Evolutionary conservation across 1,139 yeast species (phyloP).

Genomic region (Pneumocystis canis): DNA sequence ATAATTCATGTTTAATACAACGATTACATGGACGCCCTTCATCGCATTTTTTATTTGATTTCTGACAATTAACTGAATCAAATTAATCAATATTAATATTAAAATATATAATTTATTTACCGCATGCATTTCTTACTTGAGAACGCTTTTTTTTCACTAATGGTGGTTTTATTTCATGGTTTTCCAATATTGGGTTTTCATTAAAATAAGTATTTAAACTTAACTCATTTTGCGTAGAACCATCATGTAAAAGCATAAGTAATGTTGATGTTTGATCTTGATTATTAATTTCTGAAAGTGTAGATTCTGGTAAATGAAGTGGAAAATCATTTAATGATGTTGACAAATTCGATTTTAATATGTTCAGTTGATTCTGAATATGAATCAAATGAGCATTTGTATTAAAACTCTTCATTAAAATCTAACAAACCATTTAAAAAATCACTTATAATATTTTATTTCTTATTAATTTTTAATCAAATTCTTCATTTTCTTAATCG

Average conservation of each 20-base stretch:
- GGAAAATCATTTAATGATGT: background rate
- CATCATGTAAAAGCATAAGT: background rate
- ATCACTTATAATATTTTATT: too few species aligned
- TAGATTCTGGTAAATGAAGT: background rate
- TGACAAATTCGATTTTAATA: background rate
- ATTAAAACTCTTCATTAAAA: too few species aligned
- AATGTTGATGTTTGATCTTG: background rate
- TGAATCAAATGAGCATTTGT: too few species aligned
- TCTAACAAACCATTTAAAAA: too few species aligned
- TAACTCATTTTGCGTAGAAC: background rate
- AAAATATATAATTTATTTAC: background rate
- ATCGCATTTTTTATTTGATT: background rate
- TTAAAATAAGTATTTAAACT: background rate
- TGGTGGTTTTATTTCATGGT: background rate
- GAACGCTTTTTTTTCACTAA: background rate
- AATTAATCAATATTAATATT: background rate
- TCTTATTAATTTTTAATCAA: too few species aligned
- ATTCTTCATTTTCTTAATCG: too few species aligned
- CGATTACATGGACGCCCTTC: background rate
- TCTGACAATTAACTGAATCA: background rate
- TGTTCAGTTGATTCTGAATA: too few species aligned
- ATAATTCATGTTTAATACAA: background rate
- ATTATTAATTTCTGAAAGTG: background rate
- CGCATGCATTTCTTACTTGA: background rate
- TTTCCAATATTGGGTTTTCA: background rate